A percentile compares a stretch with the other conserved stretches of the same genome.
Evolutionary conservation across 768 basidiomycete genomes (phyloP).

Genomic region (Termitomyces sp.): DNA sequence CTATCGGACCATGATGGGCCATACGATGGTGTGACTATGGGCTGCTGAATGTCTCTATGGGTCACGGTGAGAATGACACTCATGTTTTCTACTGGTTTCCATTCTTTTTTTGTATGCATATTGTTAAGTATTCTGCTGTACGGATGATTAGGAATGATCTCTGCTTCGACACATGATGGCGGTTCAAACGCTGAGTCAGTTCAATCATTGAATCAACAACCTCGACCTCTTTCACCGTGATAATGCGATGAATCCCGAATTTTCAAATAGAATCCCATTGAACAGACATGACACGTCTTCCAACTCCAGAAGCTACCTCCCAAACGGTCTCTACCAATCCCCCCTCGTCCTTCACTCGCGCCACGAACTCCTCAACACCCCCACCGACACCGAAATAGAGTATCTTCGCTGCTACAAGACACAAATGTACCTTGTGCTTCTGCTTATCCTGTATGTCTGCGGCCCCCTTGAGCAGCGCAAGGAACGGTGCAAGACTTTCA

Average conservation of each 20-base stretch:
- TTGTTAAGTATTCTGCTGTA: not conserved
- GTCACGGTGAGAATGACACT: not conserved
- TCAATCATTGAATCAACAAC: not conserved
- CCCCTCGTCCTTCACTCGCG: conserved; percentile 37
- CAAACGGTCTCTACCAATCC: conserved; percentile 55
- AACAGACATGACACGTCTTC: conserved; percentile 63
- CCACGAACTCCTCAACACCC: conserved; percentile 70
- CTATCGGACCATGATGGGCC: conserved; percentile 43
- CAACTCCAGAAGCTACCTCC: conserved; percentile 65
- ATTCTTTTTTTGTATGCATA: not conserved
- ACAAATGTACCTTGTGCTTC: conserved; percentile 25
- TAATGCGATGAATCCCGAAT: not conserved
- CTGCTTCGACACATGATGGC: not conserved
- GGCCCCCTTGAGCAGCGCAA: conserved; percentile 37
- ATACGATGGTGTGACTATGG: conserved; percentile 25
- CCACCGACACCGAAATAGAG: conserved; percentile 96
- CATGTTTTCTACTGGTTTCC: not conserved
- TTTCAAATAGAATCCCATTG: conserved; percentile 34
- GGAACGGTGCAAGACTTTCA: conserved; percentile 56
- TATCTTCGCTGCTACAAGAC: conserved; percentile 86
- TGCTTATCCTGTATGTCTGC: conserved; percentile 23
- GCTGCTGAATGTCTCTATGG: conserved; percentile 8
- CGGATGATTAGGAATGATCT: not conserved
- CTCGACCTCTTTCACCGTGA: not conserved
- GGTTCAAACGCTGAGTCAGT: not conserved